Evolutionary conservation across 306 rosid genomes (phyloP).

Genomic region (Pachyrhizus erosus): DNA sequence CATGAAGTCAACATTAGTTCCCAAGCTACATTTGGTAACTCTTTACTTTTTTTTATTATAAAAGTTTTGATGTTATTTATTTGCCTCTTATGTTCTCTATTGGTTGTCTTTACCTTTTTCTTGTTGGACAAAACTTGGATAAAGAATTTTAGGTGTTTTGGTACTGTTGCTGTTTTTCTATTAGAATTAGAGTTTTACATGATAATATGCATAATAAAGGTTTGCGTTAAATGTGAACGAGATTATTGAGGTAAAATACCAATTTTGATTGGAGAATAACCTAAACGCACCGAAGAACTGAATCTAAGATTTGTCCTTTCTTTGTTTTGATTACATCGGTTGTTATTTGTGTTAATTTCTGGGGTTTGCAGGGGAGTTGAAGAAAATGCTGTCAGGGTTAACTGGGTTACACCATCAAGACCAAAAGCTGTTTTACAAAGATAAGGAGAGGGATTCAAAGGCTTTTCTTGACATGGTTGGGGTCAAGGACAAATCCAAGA

Average conservation of each 20-base stretch:
- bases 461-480: conserved; percentile 80
- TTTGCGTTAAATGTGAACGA: neutral
- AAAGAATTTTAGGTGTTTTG: neutral
- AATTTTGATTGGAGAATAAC: neutral
- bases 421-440: conserved; percentile 86
- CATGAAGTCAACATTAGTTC: conserved; percentile 85
- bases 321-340: conserved; percentile 2
- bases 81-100: conserved; percentile 5
- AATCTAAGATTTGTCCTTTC: neutral
- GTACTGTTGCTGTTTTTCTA: neutral
- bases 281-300: neutral
- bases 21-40: conserved; percentile 85
- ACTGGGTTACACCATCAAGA: conserved; percentile 93
- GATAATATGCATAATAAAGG: neutral
- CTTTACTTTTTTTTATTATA: neutral
- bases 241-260: neutral
- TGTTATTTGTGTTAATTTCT: neutral
- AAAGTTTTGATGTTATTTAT: neutral
- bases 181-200: neutral
- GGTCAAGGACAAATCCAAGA: conserved; percentile 83
- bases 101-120: neutral
- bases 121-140: neutral
- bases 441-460: conserved; percentile 94
- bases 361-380: conserved; percentile 74
- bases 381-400: conserved; percentile 85